Base-by-base conservation (phyloP, 2,329 filamentous ascomycete species). In the Diplocarpon rosae region DNA sequence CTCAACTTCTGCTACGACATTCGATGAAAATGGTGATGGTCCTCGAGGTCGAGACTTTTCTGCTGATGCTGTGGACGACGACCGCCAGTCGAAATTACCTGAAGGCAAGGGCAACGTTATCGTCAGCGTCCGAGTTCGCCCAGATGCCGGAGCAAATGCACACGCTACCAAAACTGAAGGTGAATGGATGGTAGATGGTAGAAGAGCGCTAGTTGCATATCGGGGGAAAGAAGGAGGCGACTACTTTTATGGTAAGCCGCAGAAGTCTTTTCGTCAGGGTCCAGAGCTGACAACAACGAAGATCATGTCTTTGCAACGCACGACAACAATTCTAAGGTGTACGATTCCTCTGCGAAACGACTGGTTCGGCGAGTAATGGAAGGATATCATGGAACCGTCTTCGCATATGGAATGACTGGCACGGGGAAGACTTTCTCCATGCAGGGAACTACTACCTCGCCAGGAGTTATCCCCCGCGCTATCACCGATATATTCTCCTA, bases 401-500 rank as follows among this genome's bases (percentile, higher is more conserved):
- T 98, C 63, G 90, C 90, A 14, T 98, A 98, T 63, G 92, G 92
- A 60, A 96, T 96, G 89, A 98, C 92, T 3, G 92, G 92, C 50
- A 96, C 92, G 0, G 92, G 92, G 55, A 98, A 98, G 69, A 98
- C 92, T 0, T 98, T 96, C 63, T 96, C 90, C 32, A 98, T 98
- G 92, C 92, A 98, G 69, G 92, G 92, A 56, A 98, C 92, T 10
- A 88, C 89, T 37, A 86, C 85, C 2, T 94, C 88, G 32, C 92
- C 92, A 1, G 92, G 92, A 67, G 92, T 98, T 24, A 98, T 98
- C 45, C 92, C 92, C 6, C 72, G 96, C 32, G 92, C 92, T 32
- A 96, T 98, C 56, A 96, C 92, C 51, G 92, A 98, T 61, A 98
- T 98, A 42, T 98, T 98, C 65, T 96, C 92, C 0, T 98, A 95